Evolutionary conservation across 1,139 yeast genomes (phyloP), one percentile per base, ranked within the genome.

Genomic region (Zygosaccharomyces pseudobailii): DNA sequence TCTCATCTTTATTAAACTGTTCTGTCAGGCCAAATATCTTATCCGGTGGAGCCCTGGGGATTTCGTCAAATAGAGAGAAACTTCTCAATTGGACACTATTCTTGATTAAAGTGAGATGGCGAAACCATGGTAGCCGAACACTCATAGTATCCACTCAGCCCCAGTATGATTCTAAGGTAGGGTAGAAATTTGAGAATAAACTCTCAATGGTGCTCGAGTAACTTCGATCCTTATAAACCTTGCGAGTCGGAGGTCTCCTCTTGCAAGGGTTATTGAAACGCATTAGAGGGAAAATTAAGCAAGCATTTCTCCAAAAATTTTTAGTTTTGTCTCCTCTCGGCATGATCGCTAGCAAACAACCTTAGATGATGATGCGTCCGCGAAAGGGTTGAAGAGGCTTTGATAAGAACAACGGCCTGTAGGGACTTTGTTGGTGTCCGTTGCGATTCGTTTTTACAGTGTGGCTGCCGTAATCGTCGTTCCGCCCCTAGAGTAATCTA

Each of bases 21-120:
- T 79, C 83, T 30, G 82, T 71, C 47, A 84, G 74, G 36, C 90
- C 90, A 59, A 84, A 71, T 53, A 84, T 83, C 59, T 83, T 82
- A 68, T 84, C 92, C 25, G 89, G 83, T 40, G 87, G 85, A 25
- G 87, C 87, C 63, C 53, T 37, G 8, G 62, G 59, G 6, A 63
- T 53, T 28, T 50, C 47, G 24, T 41, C 40, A 7, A 61, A 43
- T 9, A 51, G 38, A 6, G 54, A 50, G 19, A 25, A 27, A 4
- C 28, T 28, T 10, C 41, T 38, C 25, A 23, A 21, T 9, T 22
- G 25, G 25, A 8, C 19, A 20, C 25, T 13, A 9, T 9, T 38
- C 13, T 9, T 28, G 32, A 28, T 38, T 13, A 17, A 27, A 38
- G 22, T 10, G 22, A 7, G n/a, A 19, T 7, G 41, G 35, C 34